Conservation (phyloP, 2,329 filamentous ascomycete species). For the Neophaeococcomyces mojaviensis region DNA sequence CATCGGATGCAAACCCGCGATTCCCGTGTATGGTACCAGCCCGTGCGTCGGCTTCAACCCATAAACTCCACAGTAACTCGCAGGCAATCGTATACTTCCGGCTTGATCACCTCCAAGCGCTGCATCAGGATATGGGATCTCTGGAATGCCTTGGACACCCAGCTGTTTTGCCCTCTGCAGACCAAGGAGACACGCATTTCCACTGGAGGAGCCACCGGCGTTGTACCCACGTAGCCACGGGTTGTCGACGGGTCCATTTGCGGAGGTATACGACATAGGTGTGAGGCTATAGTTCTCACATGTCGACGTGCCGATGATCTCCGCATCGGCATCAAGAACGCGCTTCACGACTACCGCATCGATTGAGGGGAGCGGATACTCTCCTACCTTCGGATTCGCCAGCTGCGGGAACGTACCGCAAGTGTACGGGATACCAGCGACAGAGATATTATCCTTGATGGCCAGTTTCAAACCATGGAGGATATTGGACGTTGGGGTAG, state of each 20-base stretch:
- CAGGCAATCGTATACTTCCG: constrained; percentile 33
- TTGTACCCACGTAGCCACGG: constrained; percentile 28
- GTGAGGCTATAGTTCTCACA: constrained; percentile 35
- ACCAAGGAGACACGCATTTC: constrained; percentile 28
- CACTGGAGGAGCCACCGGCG: constrained; percentile 33
- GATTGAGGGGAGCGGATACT: constrained; percentile 27
- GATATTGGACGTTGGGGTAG: constrained; percentile 19
- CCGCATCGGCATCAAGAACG: constrained; percentile 29
- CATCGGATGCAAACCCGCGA: constrained; percentile 33
- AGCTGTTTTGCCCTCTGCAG: constrained; percentile 18
- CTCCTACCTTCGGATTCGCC: constrained; percentile 22
- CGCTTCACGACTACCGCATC: constrained; percentile 32
- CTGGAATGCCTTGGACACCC: constrained; percentile 13
- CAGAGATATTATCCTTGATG: constrained; percentile 32
- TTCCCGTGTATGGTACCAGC: constrained; percentile 45
- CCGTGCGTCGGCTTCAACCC: constrained; percentile 44
- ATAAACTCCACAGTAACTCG: constrained; percentile 36
- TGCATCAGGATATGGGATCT: constrained; percentile 25
- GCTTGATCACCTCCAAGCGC: constrained; percentile 36
- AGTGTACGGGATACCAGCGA: constrained; percentile 31
- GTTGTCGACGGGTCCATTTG: constrained; percentile 32
- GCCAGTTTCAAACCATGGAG: constrained; percentile 28
- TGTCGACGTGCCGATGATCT: constrained; percentile 30
- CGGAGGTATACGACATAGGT: constrained; percentile 31
- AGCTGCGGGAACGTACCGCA: constrained; percentile 29